Percentiles rank a stretch among this genome's conserved stretches.
Conservation (phyloP, 73 alveolate species). For the Paramecium octaurelia region DNA sequence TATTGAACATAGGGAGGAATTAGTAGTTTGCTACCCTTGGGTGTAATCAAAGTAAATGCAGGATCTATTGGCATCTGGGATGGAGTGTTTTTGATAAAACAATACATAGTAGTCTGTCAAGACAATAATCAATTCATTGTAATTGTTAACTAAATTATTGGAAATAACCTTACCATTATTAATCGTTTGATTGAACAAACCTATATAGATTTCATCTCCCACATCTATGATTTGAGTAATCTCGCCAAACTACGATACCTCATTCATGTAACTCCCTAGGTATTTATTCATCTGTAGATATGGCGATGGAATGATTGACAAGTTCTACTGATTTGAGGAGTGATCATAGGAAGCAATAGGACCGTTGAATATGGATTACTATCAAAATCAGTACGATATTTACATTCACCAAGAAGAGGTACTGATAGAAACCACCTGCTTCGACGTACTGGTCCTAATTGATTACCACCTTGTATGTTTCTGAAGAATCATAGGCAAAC, state of each 20-base stretch:
- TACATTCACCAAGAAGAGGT: neutral
- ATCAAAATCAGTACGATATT: neutral
- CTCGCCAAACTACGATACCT: neutral
- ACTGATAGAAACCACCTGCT: neutral
- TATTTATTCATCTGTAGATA: constrained; percentile 4
- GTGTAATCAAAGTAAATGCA: neutral
- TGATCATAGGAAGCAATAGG: neutral
- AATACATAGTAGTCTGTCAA: neutral
- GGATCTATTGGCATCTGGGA: neutral
- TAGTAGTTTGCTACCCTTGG: neutral
- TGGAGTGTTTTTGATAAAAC: neutral
- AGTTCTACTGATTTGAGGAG: neutral
- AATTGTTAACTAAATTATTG: neutral
- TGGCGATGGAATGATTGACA: neutral
- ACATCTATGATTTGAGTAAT: neutral
- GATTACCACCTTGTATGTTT: neutral
- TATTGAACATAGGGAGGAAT: neutral
- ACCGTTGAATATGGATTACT: neutral
- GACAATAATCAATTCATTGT: neutral
- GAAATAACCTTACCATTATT: neutral
- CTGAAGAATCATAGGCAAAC: neutral
- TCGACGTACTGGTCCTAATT: neutral
- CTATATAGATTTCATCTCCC: neutral
- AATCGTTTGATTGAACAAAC: neutral
- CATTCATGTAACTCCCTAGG: neutral